A percentile compares a stretch with the other conserved stretches of the same genome.
phyloP scores from a whole-genome alignment of 768 basidiomycete species.

The Tylopilus subfusipes region DNA sequence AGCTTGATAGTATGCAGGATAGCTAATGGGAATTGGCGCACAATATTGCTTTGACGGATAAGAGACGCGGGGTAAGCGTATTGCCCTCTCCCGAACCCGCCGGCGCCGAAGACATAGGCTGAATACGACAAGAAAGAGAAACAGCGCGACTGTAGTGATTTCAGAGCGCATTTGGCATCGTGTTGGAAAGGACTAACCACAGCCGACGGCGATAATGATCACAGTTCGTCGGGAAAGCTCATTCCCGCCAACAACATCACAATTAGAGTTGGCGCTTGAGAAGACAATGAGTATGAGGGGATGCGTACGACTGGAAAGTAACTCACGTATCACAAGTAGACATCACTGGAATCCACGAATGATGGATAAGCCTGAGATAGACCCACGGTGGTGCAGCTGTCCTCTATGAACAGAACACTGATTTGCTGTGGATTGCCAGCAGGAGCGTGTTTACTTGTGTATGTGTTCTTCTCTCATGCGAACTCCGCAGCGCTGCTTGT shows the following conservation, averaged over 20 bases:
- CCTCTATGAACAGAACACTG: too few species aligned
- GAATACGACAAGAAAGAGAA: neutral
- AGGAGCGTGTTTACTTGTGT: too few species aligned
- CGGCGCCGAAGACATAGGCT: neutral
- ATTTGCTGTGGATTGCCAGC: neutral
- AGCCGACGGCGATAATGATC: neutral
- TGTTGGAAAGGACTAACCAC: slow-evolving; percentile 10
- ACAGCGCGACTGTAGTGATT: neutral
- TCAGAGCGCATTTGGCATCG: neutral
- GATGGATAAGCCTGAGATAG: too few species aligned
- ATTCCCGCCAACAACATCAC: neutral
- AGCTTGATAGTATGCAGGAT: neutral
- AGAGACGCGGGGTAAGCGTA: neutral
- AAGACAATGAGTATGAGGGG: neutral
- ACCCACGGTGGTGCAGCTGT: neutral
- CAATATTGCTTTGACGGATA: neutral
- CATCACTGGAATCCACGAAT: neutral
- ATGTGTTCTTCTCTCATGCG: too few species aligned
- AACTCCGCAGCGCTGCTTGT: too few species aligned
- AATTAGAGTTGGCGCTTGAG: neutral
- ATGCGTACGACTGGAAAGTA: neutral
- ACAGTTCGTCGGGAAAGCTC: neutral
- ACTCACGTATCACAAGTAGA: neutral
- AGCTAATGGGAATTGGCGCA: neutral
- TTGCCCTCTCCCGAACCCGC: neutral